Base-by-base conservation (phyloP, 2,329 filamentous ascomycete genomes). In the Colletotrichum abscissum region DNA sequence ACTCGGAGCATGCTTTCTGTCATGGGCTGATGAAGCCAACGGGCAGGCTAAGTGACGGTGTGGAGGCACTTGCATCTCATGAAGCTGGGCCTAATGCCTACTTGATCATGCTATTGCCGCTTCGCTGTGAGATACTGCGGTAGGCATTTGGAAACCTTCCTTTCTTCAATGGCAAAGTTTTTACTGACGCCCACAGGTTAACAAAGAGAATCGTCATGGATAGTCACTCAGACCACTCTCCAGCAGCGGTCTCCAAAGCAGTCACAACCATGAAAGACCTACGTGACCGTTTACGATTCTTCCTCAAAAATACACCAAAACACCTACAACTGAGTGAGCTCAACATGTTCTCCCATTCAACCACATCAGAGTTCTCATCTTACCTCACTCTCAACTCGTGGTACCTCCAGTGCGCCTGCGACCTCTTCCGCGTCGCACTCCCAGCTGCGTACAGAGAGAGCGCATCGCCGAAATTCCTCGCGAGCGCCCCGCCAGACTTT, bases 311-410 rank as follows among this genome's bases (percentile, higher is more conserved):
- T 7, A 56, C 56, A 26, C 69, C 69, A 0, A 56, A 64, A 1
- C 69, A 72, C 2, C 66, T 72, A 2, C 56, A 67, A 19, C 49
- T 65, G 2, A 63, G 22, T 56, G 63, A 72, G 26, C 57, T 35
- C 26, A 67, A 57, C 35, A 72, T 72, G 63, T 72, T 72, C 2
- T 67, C 69, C 3, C 63, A 72, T 35, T 72, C 63, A 3, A 72
- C 69, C 2, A 72, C 63, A 0, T 56, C 63, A 22, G 69, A 72
- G 35, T 72, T 72, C 35, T 67, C 69, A 0, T 52, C 69, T 0
- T 72, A 72, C 22, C 58, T 67, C 14, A 67, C 69, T 2, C 35
- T 72, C 33, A 67, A 72, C 57, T 67, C 69, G 14, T 67, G 63
- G 69, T 72, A 67, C n/a, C 63, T 72, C 7, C 63, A 67, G 3